Evolutionary conservation across 495 filamentous ascomycete genomes (phyloP), one percentile per base, ranked within the genome.

Genomic region (Penicillium mononematosum): DNA sequence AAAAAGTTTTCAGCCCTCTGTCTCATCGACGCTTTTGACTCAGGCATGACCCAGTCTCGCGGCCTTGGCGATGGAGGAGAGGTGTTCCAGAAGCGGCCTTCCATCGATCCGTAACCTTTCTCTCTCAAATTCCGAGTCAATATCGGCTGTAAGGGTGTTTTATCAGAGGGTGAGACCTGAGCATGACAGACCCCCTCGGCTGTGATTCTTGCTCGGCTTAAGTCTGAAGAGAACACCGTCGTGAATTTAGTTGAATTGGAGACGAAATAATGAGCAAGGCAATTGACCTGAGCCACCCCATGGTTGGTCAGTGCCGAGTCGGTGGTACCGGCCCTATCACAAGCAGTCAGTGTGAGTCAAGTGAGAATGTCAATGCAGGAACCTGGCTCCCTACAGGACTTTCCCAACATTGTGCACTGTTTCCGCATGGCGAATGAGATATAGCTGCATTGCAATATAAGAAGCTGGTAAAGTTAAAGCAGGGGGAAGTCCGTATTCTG

Each of bases 401-500:
- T 83, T 80, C 34, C 85, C 86, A 52, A 94, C 85, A 73, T 96
- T 96, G 70, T 94, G 86, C 43, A 92, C 86, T 4, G 91, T 92
- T 71, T 96, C 92, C 56, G 86, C 92, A 75, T 96, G 91, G 50
- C 91, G 83, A 57, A 94, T 85, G 47, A 96, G 82, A 66, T 89
- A 82, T 45, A 96, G 71, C 67, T 78, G 83, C 88, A 94, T 88
- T 45, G 20, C 22, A 17, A 34, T n/a, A 6, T 50, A 4, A 25
- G 38, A 24, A 25, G 16, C 29, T 31, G 16, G 29, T 24, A n/a
- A 42, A 14, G 36, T 29, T 32, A 17, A 38, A 27, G 20, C 19
- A 12, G 16, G 20, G 9, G 31, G 14, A 14, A 24, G 25, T 34
- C 41, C 22, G 39, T 27, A 25, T n/a, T 9, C 42, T 44, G 4